Conservation (phyloP, 805 yeast species). For the Starmerella kuoi region DNA sequence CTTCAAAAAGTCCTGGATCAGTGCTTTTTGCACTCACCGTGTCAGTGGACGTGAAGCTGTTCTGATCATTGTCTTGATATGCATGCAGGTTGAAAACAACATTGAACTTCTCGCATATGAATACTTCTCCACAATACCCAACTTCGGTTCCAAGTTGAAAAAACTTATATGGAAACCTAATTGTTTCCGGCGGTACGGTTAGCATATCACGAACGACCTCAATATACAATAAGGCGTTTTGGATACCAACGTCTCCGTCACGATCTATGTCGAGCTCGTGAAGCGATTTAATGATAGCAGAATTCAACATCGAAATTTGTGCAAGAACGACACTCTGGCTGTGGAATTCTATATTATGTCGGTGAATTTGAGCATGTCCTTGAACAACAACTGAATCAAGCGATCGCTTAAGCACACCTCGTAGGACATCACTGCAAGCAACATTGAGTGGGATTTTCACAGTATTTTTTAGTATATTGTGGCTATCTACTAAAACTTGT, state of each 20-base stretch:
- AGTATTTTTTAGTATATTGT: neutral
- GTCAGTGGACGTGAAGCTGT: constrained; percentile 10
- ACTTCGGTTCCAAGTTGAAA: neutral
- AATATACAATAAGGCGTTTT: neutral
- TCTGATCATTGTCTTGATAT: constrained; percentile 9
- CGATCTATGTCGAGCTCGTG: constrained; percentile 2
- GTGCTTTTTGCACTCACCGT: constrained; percentile 14
- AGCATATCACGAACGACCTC: constrained; percentile 1
- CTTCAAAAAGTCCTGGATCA: constrained; percentile 9
- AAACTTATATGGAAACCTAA: constrained; percentile 11
- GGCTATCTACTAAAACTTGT: constrained; percentile 4
- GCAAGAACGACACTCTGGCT: neutral
- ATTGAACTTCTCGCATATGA: constrained; percentile 10
- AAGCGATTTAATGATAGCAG: constrained; percentile 3
- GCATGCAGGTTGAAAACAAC: constrained; percentile 15
- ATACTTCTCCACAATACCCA: constrained; percentile 14
- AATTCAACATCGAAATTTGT: constrained; percentile 4
- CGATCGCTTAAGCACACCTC: constrained; percentile 9
- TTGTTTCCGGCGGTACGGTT: constrained; percentile 4
- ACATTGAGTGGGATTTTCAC: constrained; percentile 15
- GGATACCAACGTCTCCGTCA: neutral
- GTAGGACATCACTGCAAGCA: constrained; percentile 13
- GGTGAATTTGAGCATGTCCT: constrained; percentile 9
- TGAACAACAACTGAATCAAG: neutral
- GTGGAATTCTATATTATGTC: constrained; percentile 1